A percentile compares a stretch with the other conserved stretches of the same genome.
Evolutionary conservation across 1,284 basidiomycete species (phyloP).

Genomic region (Naganishia cerealis): DNA sequence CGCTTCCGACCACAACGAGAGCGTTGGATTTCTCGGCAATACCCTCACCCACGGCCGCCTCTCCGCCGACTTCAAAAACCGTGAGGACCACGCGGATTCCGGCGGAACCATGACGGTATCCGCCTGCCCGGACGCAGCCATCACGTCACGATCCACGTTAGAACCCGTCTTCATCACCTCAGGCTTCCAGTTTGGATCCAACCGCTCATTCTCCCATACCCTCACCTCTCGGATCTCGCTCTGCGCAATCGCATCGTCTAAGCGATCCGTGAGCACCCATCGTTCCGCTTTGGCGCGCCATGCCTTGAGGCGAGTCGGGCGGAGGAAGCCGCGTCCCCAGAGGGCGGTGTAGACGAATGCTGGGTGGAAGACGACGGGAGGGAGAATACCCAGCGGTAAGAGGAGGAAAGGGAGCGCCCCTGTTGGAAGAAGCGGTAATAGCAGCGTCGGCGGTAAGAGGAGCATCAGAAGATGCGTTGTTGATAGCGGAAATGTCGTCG

Average conservation of each 20-base stretch:
- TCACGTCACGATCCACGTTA: not conserved
- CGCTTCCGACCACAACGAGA: constrained; percentile 39
- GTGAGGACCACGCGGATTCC: constrained; percentile 40
- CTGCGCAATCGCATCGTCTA: constrained; percentile 45
- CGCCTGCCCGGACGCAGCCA: not conserved
- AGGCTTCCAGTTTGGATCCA: constrained; percentile 43
- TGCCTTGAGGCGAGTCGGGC: constrained; percentile 15
- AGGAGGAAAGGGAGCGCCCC: constrained; percentile 48
- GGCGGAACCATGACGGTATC: constrained; percentile 26
- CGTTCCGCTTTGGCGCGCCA: constrained; percentile 41
- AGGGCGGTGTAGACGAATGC: constrained; percentile 40
- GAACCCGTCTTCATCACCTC: not conserved
- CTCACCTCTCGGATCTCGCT: constrained; percentile 44
- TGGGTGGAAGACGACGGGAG: constrained; percentile 51
- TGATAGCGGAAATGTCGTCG: constrained; percentile 48
- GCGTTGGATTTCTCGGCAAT: constrained; percentile 37
- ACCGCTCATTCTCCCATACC: constrained; percentile 53
- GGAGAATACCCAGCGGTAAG: constrained; percentile 46
- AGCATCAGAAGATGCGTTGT: constrained; percentile 48
- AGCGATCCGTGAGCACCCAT: constrained; percentile 44
- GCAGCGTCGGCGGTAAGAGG: constrained; percentile 46
- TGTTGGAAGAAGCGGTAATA: constrained; percentile 48
- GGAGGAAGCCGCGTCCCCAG: constrained; percentile 32
- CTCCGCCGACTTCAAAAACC: constrained; percentile 45
- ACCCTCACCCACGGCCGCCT: constrained; percentile 46